Evolutionary conservation across 257 asterid genomes (phyloP).

Genomic region (Nicotiana undulata): DNA sequence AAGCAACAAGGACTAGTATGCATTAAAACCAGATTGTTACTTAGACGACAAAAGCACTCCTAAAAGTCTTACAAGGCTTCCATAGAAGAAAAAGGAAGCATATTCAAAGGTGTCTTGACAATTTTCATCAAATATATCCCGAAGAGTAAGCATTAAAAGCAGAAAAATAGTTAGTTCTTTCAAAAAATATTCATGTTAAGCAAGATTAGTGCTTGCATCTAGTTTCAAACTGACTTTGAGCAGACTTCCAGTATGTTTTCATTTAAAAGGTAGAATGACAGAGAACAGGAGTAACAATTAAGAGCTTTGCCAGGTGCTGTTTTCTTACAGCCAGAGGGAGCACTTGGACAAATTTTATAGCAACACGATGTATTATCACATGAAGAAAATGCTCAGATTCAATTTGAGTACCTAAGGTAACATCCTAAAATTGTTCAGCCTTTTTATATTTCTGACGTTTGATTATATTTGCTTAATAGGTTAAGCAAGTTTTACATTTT

Average conservation of each 20-base stretch:
- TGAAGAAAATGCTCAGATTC: not conserved
- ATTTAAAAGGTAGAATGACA: not conserved
- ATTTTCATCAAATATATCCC: not conserved
- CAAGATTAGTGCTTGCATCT: not conserved
- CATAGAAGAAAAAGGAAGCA: not conserved
- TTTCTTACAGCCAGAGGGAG: conserved; percentile 1
- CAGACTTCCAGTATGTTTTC: not conserved
- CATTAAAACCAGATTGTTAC: not conserved
- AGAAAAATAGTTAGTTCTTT: not conserved
- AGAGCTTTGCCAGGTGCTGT: not conserved
- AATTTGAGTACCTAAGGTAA: not conserved
- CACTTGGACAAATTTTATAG: not conserved
- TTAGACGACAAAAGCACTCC: not conserved
- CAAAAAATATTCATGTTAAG: not conserved
- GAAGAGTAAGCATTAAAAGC: not conserved
- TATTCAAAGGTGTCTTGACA: not conserved
- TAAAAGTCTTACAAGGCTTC: not conserved
- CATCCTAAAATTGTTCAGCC: not conserved
- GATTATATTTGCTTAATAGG: not conserved
- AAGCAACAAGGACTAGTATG: not conserved
- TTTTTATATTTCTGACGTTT: not conserved
- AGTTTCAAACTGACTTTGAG: not conserved
- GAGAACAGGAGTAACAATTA: not conserved
- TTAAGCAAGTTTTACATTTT: not conserved
- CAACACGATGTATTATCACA: not conserved